Percentiles rank a stretch among this genome's conserved stretches.
Evolutionary conservation across 768 basidiomycete species (phyloP).

Genomic region (Leccinum subgranulosum): DNA sequence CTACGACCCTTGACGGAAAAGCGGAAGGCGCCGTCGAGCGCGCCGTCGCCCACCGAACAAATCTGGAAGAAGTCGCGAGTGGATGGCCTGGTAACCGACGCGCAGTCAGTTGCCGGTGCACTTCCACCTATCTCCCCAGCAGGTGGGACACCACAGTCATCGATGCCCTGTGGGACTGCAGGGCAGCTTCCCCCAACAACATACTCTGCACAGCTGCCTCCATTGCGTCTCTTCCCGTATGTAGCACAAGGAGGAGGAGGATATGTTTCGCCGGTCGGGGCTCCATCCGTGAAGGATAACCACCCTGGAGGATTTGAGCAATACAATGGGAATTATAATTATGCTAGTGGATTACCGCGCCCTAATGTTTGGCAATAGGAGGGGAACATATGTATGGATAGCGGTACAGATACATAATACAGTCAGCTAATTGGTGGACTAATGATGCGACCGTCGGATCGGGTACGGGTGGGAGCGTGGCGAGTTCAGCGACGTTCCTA

Average conservation of each 20-base stretch:
- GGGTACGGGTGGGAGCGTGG: not conserved
- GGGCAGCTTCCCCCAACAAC: slow-evolving; percentile 15
- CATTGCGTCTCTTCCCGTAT: slow-evolving; percentile 26
- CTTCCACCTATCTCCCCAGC: slow-evolving; percentile 29
- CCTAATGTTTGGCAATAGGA: slow-evolving; percentile 28
- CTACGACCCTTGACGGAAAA: slow-evolving; percentile 42
- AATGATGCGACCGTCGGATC: not conserved
- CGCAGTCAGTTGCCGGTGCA: slow-evolving; percentile 7
- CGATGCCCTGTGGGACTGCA: slow-evolving; percentile 12
- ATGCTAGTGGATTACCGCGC: slow-evolving; percentile 23
- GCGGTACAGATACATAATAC: slow-evolving; percentile 11
- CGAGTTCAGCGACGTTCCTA: not conserved
- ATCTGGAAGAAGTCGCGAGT: slow-evolving; percentile 70
- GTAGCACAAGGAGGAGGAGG: slow-evolving; percentile 14
- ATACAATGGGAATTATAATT: slow-evolving; percentile 24
- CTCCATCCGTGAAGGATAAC: slow-evolving; percentile 15
- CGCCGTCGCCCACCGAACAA: slow-evolving; percentile 55
- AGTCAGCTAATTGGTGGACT: slow-evolving; percentile 6
- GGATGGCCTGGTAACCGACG: slow-evolving; percentile 21
- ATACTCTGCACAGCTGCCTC: slow-evolving; percentile 27
- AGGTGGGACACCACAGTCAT: slow-evolving; percentile 8
- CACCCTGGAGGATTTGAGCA: slow-evolving; percentile 24
- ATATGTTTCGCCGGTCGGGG: slow-evolving; percentile 22
- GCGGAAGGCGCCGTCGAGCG: slow-evolving; percentile 54
- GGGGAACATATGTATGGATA: slow-evolving; percentile 11